Evolutionary conservation across 768 basidiomycete species (phyloP).

Genomic region (Amyloporia xantha): DNA sequence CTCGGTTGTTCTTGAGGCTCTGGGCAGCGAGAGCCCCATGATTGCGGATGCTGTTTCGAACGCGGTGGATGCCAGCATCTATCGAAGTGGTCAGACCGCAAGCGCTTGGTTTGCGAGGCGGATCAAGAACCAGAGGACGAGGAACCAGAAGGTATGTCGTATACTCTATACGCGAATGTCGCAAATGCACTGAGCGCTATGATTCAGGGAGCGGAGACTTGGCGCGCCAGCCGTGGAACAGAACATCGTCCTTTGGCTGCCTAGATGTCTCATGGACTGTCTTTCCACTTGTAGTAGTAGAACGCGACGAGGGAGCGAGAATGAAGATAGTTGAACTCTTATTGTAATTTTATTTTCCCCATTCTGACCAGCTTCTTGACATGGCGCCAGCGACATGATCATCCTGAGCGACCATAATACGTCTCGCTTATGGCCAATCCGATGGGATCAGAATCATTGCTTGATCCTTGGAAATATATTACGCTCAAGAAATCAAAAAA

Average conservation of each 20-base stretch:
- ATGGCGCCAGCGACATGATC: too few relatives aligned
- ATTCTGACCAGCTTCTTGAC: too few relatives aligned
- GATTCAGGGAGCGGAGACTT: conserved; percentile 18
- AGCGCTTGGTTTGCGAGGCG: conserved; percentile 37
- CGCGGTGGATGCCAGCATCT: conserved; percentile 29
- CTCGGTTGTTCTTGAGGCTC: conserved; percentile 41
- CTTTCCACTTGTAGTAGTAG: too few relatives aligned
- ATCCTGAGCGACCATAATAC: too few relatives aligned
- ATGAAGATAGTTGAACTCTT: too few relatives aligned
- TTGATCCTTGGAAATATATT: too few relatives aligned
- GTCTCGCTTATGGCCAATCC: too few relatives aligned
- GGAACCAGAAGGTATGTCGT: conserved; percentile 34
- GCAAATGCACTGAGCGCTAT: neutral
- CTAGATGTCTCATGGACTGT: too few relatives aligned
- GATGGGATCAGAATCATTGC: too few relatives aligned
- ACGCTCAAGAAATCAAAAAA: too few relatives aligned
- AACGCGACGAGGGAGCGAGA: too few relatives aligned
- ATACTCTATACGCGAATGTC: neutral
- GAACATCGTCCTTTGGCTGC: conserved; percentile 14
- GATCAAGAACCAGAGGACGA: conserved; percentile 33
- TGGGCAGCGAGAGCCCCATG: conserved; percentile 43
- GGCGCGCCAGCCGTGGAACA: conserved; percentile 18
- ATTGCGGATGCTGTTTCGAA: conserved; percentile 39
- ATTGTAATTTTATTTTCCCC: too few relatives aligned
- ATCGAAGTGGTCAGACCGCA: conserved; percentile 30